Conservation (phyloP, 192 early-diverging fungal genomes). For the Gonapodya sp. region DNA sequence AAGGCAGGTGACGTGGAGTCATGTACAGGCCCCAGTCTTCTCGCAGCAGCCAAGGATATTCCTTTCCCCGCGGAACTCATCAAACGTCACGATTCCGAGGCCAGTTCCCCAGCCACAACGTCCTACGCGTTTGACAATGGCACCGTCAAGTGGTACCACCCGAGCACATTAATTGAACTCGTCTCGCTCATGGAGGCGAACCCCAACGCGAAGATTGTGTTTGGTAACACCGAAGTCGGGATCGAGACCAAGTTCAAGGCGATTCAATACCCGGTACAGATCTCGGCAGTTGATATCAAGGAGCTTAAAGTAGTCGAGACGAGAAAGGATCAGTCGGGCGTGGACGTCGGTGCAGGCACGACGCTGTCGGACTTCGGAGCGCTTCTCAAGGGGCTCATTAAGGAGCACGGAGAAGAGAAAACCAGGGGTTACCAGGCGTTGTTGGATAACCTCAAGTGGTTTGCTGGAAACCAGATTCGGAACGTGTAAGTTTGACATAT, state of each 20-base stretch:
- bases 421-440: conserved; percentile 55
- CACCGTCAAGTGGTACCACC: conserved; percentile 46
- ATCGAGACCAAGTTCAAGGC: conserved; percentile 72
- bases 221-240: conserved; percentile 75
- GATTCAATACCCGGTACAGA: conserved; percentile 46
- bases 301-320: conserved; percentile 42
- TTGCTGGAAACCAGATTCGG: conserved; percentile 77
- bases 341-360: conserved; percentile 57
- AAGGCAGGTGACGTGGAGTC: not conserved
- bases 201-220: conserved; percentile 64
- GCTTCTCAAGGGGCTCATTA: conserved; percentile 29
- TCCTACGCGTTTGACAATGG: conserved; percentile 40
- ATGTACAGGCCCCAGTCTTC: conserved; percentile 27
- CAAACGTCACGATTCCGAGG: conserved; percentile 27
- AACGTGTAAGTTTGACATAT: conserved; percentile 37
- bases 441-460: conserved; percentile 63
- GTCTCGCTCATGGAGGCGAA: conserved; percentile 38
- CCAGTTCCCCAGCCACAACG: not conserved
- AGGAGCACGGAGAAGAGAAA: conserved; percentile 18
- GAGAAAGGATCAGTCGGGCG: conserved; percentile 19
- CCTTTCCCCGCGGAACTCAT: conserved; percentile 59
- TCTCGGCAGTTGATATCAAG: conserved; percentile 55
- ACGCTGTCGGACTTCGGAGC: conserved; percentile 53
- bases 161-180: conserved; percentile 38
- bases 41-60: conserved; percentile 49